phyloP scores from a whole-genome alignment of 164 flowering plant species.

The Litsea cubeba region DNA sequence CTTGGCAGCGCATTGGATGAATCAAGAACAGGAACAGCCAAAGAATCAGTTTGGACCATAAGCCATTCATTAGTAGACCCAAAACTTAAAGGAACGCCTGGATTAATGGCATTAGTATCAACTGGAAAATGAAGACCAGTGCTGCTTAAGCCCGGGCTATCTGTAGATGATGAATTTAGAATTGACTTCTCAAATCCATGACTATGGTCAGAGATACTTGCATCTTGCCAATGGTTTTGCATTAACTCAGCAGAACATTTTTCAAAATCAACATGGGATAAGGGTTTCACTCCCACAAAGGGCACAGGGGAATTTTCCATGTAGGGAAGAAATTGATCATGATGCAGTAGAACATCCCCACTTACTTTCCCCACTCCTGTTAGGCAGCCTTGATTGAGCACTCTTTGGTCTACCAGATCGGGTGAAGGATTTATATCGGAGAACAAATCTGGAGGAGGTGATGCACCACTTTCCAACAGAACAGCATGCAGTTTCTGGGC shows the following conservation, averaged over 20 bases:
- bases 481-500: conserved; percentile 84
- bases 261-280: conserved; percentile 12
- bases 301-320: conserved; percentile 28
- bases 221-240: conserved; percentile 12
- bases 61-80: conserved; percentile 26
- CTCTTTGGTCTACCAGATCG: conserved; percentile 24
- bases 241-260: conserved; percentile 12
- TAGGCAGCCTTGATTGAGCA: conserved; percentile 20
- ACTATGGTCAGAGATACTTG: neutral
- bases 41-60: conserved; percentile 15
- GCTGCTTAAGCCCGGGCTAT: conserved; percentile 2
- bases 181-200: neutral
- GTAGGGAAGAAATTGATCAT: conserved; percentile 13
- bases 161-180: conserved; percentile 6
- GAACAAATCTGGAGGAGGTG: conserved; percentile 71
- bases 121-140: neutral
- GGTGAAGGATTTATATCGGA: conserved; percentile 32
- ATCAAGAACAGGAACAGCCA: conserved; percentile 10
- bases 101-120: conserved; percentile 7
- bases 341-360: conserved; percentile 11
- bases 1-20: conserved; percentile 10
- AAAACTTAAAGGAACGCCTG: conserved; percentile 16
- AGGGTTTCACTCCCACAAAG: conserved; percentile 17
- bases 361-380: conserved; percentile 15
- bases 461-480: conserved; percentile 74